Base-by-base conservation (phyloP, 768 basidiomycete species). In the Hebeloma cylindrosporum region DNA sequence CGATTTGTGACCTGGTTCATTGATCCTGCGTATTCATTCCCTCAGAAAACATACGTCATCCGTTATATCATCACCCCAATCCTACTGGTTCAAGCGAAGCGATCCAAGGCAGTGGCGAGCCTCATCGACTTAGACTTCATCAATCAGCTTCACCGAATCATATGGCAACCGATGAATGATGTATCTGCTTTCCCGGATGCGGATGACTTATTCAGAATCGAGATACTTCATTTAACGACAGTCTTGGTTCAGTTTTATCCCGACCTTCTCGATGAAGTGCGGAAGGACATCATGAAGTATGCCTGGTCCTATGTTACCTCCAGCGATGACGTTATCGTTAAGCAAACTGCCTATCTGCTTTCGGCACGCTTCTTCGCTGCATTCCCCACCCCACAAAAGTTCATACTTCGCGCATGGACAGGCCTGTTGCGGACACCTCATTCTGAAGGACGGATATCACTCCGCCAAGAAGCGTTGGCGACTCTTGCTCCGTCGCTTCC, bases 231-330 rank as follows among this genome's bases (percentile, higher is more conserved):
- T 56, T 70, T 98, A 59, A 93, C 94, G 4, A 92, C 87, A 0
- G 73, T 92, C 25, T 76, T 99, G 48, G 85, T 98, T 3, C 88
- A 94, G 48, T 76, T 86, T 56, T 93, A 91, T 52, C 77, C 84
- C 2, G 69, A 79, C n/a, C 64, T 90, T n/a, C 73, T 96, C 31
- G 81, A 80, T 47, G 86, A 91, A 33, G 80, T 79, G 27, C 82
- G 88, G 65, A 97, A 93, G 62, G 90, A 94, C 48, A 83, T 98
- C 53, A 93, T 97, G 69, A 89, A 87, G 62, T 87, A 88, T 45
- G 90, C 92, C 14, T 97, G 93, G 93, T 79, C 85, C 56, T 89
- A 85, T 56, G 88, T 94, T 53, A 78, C 77, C 5, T 58, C 58
- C 40, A 83, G 73, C 43, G 91, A 95, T 30, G 96, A 98, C 61